Evolutionary conservation across 2,329 filamentous ascomycete genomes (phyloP).

Genomic region (Trichoderma sp.): DNA sequence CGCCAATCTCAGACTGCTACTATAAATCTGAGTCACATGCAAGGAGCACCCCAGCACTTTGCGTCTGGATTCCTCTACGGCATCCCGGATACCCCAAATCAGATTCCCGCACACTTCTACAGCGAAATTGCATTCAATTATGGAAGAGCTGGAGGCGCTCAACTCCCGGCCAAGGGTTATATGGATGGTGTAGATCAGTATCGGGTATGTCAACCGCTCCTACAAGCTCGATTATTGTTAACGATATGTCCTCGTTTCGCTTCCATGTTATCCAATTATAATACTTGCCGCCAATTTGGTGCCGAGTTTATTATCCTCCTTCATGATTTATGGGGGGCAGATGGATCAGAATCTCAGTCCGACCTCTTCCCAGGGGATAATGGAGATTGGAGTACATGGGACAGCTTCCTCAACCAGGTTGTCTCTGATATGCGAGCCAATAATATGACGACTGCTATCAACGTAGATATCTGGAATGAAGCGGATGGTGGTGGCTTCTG

Average conservation of each 20-base stretch:
- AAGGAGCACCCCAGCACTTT: conserved; percentile 7
- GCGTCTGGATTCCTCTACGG: conserved; percentile 19
- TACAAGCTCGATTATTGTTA: neutral
- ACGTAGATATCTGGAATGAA: conserved; percentile 57
- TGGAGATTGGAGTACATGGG: conserved; percentile 48
- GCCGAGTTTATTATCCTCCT: conserved; percentile 48
- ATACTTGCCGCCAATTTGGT: conserved; percentile 39
- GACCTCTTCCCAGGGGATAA: conserved; percentile 50
- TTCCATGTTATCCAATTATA: conserved; percentile 48
- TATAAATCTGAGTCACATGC: conserved; percentile 9
- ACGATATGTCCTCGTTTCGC: conserved; percentile 38
- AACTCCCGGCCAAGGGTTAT: conserved; percentile 14
- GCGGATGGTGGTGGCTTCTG: conserved; percentile 39
- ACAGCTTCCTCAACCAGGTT: conserved; percentile 44
- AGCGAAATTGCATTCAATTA: conserved; percentile 13
- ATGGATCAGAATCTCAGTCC: conserved; percentile 41
- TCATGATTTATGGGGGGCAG: conserved; percentile 51
- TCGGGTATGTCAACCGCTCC: neutral
- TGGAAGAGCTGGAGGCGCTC: conserved; percentile 15
- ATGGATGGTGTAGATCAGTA: conserved; percentile 4
- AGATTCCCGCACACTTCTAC: conserved; percentile 17
- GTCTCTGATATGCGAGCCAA: conserved; percentile 42
- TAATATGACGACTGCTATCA: conserved; percentile 39
- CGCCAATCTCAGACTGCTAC: neutral
- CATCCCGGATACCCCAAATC: conserved; percentile 12